Evolutionary conservation across 2,329 filamentous ascomycete species (phyloP), one percentile per base, ranked within the genome.

Genomic region (Sporothrix dimorphospora): DNA sequence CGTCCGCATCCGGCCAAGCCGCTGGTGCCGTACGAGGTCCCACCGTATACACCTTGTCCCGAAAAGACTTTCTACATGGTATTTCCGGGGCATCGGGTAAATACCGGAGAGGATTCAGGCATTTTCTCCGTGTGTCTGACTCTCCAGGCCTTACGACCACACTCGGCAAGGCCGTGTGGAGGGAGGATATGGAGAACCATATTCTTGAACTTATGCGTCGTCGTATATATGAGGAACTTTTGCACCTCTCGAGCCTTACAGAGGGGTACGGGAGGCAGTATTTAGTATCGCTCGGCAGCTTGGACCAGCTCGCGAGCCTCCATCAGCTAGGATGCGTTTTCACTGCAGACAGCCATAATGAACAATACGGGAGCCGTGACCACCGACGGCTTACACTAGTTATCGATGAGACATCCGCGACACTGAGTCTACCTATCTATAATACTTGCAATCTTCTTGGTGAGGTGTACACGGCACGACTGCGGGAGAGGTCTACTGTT

Each of bases 101-200:
- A 4, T 74, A 65, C 12, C 47, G 76, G 8, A 72, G 72, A n/a
- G 72, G 73, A 8, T 65, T 74, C 11, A 27, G 27, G 11, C 9
- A 34, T 0, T 71, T 75, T 65, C 57, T 72, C 0, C 70, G 72
- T 7, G 16, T 27, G 63, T 73, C 51, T 7, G 27, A 34, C 1
- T 63, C 59, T 1, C 16, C 71, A 2, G 40, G 45, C 2, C 40
- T 72, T 3, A 30, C 24, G 1, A 6, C 3, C 2, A 16, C 30
- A 1, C 55, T 75, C 69, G 74, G 73, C 9, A 57, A 38, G 2
- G 78, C 80, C 9, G 78, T 82, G 30, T 88, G 84, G 84, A 84
- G 88, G 40, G 53, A 80, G 5, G 87, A 90, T 75, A 91, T 91
- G 88, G 82, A 85, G 45, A 78, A 81, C 0, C 81, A 86, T 34